Evolutionary conservation across 257 asterid species (phyloP).

Genomic region (Dorcoceras hygrometricum): DNA sequence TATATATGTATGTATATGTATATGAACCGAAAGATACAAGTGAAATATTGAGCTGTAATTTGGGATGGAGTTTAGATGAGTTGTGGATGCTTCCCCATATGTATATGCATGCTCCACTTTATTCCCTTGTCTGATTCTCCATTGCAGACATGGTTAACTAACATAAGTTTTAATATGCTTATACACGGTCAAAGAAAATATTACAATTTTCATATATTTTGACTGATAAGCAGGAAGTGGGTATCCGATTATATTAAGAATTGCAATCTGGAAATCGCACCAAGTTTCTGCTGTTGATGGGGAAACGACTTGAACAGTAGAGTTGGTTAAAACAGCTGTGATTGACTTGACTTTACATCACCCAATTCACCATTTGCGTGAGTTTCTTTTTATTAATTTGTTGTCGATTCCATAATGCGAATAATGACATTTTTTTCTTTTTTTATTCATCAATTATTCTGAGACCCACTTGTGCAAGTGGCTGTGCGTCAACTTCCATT

Average conservation of each 20-base stretch:
- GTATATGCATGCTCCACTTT: constrained; percentile 27
- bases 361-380: background rate
- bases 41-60: constrained; percentile 25
- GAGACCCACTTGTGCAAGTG: constrained; percentile 21
- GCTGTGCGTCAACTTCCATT: constrained; percentile 14
- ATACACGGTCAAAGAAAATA: too few relatives aligned
- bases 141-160: constrained; percentile 11
- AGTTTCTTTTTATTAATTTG: background rate
- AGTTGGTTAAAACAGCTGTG: background rate
- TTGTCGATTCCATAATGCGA: background rate
- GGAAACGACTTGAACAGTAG: background rate
- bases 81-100: constrained; percentile 32
- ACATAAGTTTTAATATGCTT: background rate
- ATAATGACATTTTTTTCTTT: background rate
- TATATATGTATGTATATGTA: too few relatives aligned
- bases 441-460: background rate
- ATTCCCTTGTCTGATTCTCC: constrained; percentile 34
- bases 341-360: background rate
- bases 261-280: background rate
- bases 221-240: background rate
- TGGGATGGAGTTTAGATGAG: constrained; percentile 12
- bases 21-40: background rate
- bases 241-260: too few relatives aligned
- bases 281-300: background rate
- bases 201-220: too few relatives aligned